Evolutionary conservation across 1,284 basidiomycete species (phyloP).

Genomic region (Ceratobasidium sp.): DNA sequence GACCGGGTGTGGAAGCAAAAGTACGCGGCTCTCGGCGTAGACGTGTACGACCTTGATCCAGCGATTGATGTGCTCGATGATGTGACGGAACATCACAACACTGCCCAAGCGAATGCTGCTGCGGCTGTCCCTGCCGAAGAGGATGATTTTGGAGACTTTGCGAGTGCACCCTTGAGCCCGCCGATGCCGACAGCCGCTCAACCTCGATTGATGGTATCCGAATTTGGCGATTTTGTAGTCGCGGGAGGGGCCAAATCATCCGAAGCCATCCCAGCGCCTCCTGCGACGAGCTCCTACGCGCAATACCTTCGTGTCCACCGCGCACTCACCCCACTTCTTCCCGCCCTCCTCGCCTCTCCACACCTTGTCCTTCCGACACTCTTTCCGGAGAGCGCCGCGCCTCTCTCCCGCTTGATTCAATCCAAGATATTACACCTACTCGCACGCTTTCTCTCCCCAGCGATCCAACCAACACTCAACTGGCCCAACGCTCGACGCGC

Average conservation of each 20-base stretch:
- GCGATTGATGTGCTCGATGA: constrained; percentile 75
- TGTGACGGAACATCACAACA: constrained; percentile 48
- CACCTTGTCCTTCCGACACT: constrained; percentile 70
- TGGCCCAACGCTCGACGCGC: constrained; percentile 74
- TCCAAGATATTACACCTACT: constrained; percentile 77
- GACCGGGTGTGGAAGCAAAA: constrained; percentile 81
- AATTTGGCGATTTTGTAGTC: constrained; percentile 49
- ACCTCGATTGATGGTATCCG: constrained; percentile 44
- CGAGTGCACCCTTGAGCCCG: constrained; percentile 64
- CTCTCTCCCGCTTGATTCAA: constrained; percentile 62
- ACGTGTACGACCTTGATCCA: constrained; percentile 60
- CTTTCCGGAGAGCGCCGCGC: constrained; percentile 61
- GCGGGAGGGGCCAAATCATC: constrained; percentile 51
- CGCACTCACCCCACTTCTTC: constrained; percentile 70
- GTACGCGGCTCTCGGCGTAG: constrained; percentile 72
- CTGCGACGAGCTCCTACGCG: constrained; percentile 59
- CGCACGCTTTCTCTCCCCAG: constrained; percentile 75
- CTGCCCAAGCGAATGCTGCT: constrained; percentile 59
- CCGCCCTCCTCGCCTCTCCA: constrained; percentile 63
- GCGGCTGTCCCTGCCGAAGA: constrained; percentile 68
- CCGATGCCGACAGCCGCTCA: constrained; percentile 52
- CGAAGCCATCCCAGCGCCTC: constrained; percentile 50
- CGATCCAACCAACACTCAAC: constrained; percentile 71
- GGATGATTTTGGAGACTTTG: constrained; percentile 93
- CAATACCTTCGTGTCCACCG: constrained; percentile 75